Conservation (phyloP, 140 eudicot genomes). For the Cichorium intybus region DNA sequence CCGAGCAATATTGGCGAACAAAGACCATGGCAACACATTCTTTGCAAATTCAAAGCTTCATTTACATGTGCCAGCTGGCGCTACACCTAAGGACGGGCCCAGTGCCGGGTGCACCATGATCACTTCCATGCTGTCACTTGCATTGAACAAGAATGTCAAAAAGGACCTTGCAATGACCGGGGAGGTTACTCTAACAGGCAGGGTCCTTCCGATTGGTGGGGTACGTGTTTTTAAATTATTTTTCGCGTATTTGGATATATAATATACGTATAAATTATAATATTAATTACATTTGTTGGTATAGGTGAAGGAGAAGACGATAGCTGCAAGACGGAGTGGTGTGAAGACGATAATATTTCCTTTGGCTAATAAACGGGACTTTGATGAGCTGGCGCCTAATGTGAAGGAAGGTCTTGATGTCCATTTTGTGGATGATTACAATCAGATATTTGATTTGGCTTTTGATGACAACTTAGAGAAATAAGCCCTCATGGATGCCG, state of each 20-base stretch:
- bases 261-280: too few species aligned
- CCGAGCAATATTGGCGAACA: constrained; percentile 60
- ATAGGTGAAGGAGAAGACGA: constrained; percentile 97
- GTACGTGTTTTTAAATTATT: constrained; percentile 44
- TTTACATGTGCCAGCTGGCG: constrained; percentile 98
- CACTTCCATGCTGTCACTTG: constrained; percentile 79
- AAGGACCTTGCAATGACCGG: constrained; percentile 95
- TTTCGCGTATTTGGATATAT: neutral
- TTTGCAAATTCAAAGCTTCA: constrained; percentile 86
- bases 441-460: constrained; percentile 72
- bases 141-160: constrained; percentile 69
- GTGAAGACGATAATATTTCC: constrained; percentile 91
- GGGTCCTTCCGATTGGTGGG: constrained; percentile 99
- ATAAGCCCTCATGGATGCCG: constrained; percentile 20
- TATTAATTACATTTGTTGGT: neutral
- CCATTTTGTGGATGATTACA: constrained; percentile 89
- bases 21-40: constrained; percentile 48
- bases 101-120: constrained; percentile 99
- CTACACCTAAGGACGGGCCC: constrained; percentile 97
- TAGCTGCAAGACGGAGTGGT: constrained; percentile 92
- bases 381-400: constrained; percentile 81
- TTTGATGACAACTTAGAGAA: constrained; percentile 38
- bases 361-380: constrained; percentile 82
- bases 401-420: constrained; percentile 95
- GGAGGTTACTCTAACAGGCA: constrained; percentile 85